These are phyloP conservation scores for Quillaja saponaria DNA, from an alignment of 306 rosid species.

Conservation along the genomic window DNA sequence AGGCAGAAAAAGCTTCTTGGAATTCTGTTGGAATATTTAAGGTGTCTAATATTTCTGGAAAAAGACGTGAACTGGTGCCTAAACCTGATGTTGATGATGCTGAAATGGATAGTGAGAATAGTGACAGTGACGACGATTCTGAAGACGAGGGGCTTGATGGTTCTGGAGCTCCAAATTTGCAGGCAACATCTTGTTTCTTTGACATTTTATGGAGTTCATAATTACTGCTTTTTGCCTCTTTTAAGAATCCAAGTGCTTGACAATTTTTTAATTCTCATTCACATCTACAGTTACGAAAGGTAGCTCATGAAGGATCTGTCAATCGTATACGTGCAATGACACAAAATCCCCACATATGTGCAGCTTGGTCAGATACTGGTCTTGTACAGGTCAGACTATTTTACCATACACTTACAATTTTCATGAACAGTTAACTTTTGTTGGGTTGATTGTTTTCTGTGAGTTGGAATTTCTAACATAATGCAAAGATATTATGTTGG, in stretches of 20 bases:
- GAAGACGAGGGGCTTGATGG: conserved; percentile 57
- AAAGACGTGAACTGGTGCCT: conserved; percentile 73
- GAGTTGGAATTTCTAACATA: neutral
- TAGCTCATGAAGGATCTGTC: conserved; percentile 76
- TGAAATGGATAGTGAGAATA: conserved; percentile 64
- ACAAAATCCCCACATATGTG: conserved; percentile 88
- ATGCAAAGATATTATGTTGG: neutral
- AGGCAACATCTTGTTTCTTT: conserved; percentile 46
- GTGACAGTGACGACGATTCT: conserved; percentile 71
- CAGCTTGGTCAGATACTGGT: conserved; percentile 89
- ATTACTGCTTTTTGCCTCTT: conserved; percentile 4
- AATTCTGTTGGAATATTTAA: conserved; percentile 86
- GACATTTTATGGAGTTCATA: conserved; percentile 11
- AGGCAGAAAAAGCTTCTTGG: conserved; percentile 82
- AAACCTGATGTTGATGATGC: conserved; percentile 52
- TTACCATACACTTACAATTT: neutral
- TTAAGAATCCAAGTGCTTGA: conserved; percentile 1
- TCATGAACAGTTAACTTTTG: neutral
- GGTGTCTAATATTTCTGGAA: conserved; percentile 78
- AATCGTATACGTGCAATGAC: conserved; percentile 90
- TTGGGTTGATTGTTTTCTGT: neutral
- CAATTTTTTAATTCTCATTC: conserved; percentile 27
- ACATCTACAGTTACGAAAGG: conserved; percentile 66
- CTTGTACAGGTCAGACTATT: conserved; percentile 70
- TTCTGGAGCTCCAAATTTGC: conserved; percentile 55